These are phyloP conservation scores for Curvularia sp. DNA, from an alignment of 2,329 filamentous ascomycete species.

Conservation along the genomic window DNA sequence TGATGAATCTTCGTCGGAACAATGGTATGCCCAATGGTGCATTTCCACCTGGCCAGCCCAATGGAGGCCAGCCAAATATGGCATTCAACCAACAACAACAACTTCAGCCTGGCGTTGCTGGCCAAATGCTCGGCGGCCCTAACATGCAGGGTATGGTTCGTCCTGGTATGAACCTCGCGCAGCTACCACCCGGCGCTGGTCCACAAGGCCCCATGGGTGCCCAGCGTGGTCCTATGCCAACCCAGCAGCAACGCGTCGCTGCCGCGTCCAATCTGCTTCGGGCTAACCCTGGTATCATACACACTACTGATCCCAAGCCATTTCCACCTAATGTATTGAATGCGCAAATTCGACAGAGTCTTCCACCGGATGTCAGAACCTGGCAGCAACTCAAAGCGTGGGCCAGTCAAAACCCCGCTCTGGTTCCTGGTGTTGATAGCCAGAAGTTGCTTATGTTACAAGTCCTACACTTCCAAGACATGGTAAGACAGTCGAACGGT, in stretches of 20 bases:
- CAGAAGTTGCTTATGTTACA: conserved; percentile 48
- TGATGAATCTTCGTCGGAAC: conserved; percentile 32
- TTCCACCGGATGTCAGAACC: conserved; percentile 61
- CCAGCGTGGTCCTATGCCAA: conserved; percentile 35
- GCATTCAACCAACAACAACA: conserved; percentile 42
- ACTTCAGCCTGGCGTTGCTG: conserved; percentile 30
- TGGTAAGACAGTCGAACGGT: conserved; percentile 38
- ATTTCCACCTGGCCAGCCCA: conserved; percentile 30
- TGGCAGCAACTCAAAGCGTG: conserved; percentile 66
- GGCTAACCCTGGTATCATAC: conserved; percentile 46
- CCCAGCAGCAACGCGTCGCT: conserved; percentile 39
- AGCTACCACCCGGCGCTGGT: conserved; percentile 35
- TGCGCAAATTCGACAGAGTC: conserved; percentile 29
- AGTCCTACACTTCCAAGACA: conserved; percentile 55
- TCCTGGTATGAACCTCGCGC: conserved; percentile 40
- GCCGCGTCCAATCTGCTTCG: conserved; percentile 39
- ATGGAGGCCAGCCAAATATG: conserved; percentile 38
- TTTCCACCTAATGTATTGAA: conserved; percentile 44
- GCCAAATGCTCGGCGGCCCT: conserved; percentile 39
- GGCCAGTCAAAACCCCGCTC: conserved; percentile 55
- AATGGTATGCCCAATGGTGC: conserved; percentile 33
- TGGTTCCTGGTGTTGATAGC: conserved; percentile 36
- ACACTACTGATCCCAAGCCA: conserved; percentile 39
- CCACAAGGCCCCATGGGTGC: conserved; percentile 35
- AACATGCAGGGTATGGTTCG: conserved; percentile 39